Evolutionary conservation across 768 basidiomycete genomes (phyloP), one percentile per base, ranked within the genome.

Genomic region (Tylopilus sp.): DNA sequence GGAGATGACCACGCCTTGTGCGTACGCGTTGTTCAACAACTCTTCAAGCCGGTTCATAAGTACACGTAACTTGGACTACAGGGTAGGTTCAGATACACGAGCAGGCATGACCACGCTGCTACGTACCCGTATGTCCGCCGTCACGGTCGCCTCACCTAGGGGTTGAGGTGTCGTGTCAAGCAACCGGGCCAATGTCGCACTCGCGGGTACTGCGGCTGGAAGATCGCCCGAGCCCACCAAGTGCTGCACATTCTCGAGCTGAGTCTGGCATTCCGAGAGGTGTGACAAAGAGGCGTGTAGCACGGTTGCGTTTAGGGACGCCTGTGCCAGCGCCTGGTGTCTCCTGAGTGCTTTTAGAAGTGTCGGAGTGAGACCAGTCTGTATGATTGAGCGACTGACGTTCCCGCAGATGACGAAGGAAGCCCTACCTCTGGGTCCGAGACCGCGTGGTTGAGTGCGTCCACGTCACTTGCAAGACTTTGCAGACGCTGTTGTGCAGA

Each of bases 351-450:
- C 70, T 42, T 64, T 62, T n/a, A 86, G 52, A 0, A 92, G 67
- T 9, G 69, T 75, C 13, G 88, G 79, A 23, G 88, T 69, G 28
- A 90, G 72, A 31, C 91, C 91, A 65, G 75, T 77, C 91, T 93
- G 65, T 18, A 35, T 44, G 40, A 47, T 47, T 39, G 39, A 49
- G 51, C 54, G 47, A 41, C 30, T 65, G 41, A 21, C 9, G 13
- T 40, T 40, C 62, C 23, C 25, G 48, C 25, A 3, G 39, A 33
- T 18, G 35, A 23, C 49, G 35, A 51, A 25, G 39, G 3, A 52
- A 22, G 21, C 53, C 69, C 50, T 67, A 91, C 91, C 73, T 88
- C 71, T 21, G 82, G 71, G 59, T 84, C 67, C 2, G 80, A 81
- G 47, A 91, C 70, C 4, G 70, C 65, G 23, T 74, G 68, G 50